These are phyloP conservation scores for Saccharomycopsis synnaedendra DNA, from an alignment of 805 yeast genomes.

Conservation along the genomic window DNA sequence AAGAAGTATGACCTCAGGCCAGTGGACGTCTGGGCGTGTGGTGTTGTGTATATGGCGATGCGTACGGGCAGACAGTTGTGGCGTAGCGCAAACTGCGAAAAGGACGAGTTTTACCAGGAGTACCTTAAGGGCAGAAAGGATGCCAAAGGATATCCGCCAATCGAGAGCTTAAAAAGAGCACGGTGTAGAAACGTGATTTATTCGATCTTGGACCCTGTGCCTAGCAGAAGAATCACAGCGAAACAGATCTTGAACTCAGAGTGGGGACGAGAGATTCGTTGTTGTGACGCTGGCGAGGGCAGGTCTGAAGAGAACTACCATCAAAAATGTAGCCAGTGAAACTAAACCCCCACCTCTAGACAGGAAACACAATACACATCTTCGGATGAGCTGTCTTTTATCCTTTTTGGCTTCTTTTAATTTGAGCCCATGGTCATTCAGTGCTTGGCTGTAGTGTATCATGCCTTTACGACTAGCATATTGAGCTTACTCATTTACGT, in stretches of 20 bases:
- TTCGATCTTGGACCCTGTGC: conserved; percentile 86
- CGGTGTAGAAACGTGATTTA: conserved; percentile 89
- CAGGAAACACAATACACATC: too few relatives aligned
- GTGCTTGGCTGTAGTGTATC: too few relatives aligned
- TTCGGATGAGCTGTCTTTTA: too few relatives aligned
- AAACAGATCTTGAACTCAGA: conserved; percentile 83
- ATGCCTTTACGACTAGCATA: too few relatives aligned
- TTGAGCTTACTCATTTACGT: too few relatives aligned
- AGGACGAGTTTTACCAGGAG: conserved; percentile 69
- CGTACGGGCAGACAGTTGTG: conserved; percentile 90
- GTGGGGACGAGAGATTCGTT: conserved; percentile 86
- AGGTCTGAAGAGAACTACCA: conserved; percentile 10
- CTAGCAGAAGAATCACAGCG: conserved; percentile 78
- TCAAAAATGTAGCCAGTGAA: neutral
- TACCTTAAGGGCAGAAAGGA: conserved; percentile 73
- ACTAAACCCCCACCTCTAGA: too few relatives aligned
- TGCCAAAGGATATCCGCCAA: conserved; percentile 83
- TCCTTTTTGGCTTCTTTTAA: too few relatives aligned
- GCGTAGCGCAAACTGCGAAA: conserved; percentile 62
- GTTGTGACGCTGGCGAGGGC: conserved; percentile 59
- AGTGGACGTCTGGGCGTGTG: conserved; percentile 88
- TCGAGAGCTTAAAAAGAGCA: conserved; percentile 73
- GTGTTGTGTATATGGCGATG: conserved; percentile 88
- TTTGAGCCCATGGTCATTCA: too few relatives aligned
- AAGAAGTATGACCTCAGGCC: conserved; percentile 70